Percentiles rank a stretch among this genome's conserved stretches.
Evolutionary conservation across 31 red algal genomes (phyloP).

Genomic region (Odonthalia washingtoniensis): DNA sequence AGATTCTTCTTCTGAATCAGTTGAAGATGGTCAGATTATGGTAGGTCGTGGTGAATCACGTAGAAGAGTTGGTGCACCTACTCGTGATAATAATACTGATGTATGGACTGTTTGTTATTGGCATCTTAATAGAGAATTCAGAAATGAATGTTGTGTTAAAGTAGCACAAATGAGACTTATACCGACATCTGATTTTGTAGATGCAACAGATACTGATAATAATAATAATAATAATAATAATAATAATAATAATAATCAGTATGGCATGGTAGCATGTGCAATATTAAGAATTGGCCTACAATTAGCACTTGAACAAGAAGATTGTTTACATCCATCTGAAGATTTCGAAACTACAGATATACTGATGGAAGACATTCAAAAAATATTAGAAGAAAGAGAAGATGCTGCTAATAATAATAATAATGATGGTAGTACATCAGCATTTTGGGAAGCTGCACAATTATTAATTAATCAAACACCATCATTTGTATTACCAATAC

Average conservation of each 20-base stretch:
- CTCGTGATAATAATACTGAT: constrained; percentile 53
- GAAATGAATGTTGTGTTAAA: constrained; percentile 54
- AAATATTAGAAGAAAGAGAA: constrained; percentile 44
- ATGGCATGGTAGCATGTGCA: background rate
- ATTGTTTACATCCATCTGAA: constrained; percentile 58
- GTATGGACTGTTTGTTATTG: constrained; percentile 56
- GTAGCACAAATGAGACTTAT: constrained; percentile 23
- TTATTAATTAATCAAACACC: constrained; percentile 48
- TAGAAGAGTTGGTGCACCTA: constrained; percentile 36
- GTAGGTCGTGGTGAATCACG: constrained; percentile 49
- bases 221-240: no score
- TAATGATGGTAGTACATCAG: background rate
- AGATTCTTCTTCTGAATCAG: background rate
- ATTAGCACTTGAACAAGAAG: constrained; percentile 52
- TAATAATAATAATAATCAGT: background rate
- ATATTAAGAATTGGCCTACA: constrained; percentile 60
- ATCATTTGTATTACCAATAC: constrained; percentile 52
- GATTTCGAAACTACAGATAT: constrained; percentile 63
- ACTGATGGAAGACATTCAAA: constrained; percentile 43
- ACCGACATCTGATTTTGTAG: background rate
- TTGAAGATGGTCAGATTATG: constrained; percentile 9
- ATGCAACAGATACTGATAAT: background rate
- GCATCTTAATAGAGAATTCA: constrained; percentile 67
- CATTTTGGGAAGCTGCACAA: constrained; percentile 64
- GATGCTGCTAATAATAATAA: background rate